Evolutionary conservation across 2,329 filamentous ascomycete species (phyloP), one percentile per base, ranked within the genome.

Genomic region (Blastomyces parvus): DNA sequence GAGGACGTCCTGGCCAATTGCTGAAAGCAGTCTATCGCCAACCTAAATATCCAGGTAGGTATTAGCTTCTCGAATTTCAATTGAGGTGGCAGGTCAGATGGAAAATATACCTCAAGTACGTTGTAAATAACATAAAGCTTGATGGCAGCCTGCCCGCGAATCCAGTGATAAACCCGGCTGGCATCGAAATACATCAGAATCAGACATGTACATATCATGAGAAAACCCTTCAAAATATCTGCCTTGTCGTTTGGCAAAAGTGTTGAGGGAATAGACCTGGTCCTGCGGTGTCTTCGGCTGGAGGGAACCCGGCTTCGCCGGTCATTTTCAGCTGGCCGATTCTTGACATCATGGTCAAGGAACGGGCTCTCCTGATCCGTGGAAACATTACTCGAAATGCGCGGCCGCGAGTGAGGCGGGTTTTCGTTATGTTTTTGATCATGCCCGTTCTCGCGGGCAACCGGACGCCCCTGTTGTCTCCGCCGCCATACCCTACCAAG

Each of bases 81-180:
- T 38, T 25, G 14, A 13, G 50, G 17, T 56, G 19, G 22, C 14
- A 46, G 22, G 14, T 8, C n/a, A 42, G 22, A 25, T 44, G 7
- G 27, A 14, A 36, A 27, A 22, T 56, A 9, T 72, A 87, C 86
- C 77, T 99, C 94, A 5, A 99, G 84, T 42, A 97, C 90, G 72
- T 99, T 99, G 81, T 96, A 99, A 62, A 99, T 97, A 64, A 99
- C 94, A 74, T 99, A 99, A 13, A 99, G 83, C 74, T 99, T 99
- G 78, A 99, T 97, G 8, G 93, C 92, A 1, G 92, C 93, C 75
- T 99, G 94, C 0, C 91, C 94, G 57, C 93, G 88, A 69, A 99
- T 96, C 70, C 92, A 92, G 74, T 99, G 94, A 72, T 99, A 99
- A 90, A 97, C 97, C 60, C 92, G 86, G 72, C 92, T 97, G 6